Conservation (phyloP, 2,329 filamentous ascomycete genomes). For the Akanthomyces lecanii region DNA sequence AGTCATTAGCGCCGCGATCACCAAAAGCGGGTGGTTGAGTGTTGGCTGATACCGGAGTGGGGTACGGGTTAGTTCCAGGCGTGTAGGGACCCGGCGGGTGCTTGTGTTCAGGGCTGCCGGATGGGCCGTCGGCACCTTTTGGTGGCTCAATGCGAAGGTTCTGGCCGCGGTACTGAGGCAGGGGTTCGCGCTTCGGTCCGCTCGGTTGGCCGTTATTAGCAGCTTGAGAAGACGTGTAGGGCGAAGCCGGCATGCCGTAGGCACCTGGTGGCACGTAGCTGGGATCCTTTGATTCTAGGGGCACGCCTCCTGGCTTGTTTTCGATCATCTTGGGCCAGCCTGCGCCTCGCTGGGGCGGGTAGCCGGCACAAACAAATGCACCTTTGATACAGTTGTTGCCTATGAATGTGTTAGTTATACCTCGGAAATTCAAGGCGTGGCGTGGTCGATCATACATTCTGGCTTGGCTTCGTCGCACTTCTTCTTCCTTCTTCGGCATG, state of each 20-base stretch:
- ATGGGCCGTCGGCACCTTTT: conserved; percentile 47
- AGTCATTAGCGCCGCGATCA: conserved; percentile 53
- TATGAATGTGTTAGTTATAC: conserved; percentile 33
- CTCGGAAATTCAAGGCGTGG: not conserved
- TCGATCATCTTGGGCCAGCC: conserved; percentile 73
- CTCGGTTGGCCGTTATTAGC: conserved; percentile 33
- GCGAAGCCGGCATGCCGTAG: conserved; percentile 50
- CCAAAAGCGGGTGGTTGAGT: conserved; percentile 41
- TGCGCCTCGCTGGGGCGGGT: conserved; percentile 71
- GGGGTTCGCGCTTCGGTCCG: conserved; percentile 48
- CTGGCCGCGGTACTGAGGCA: conserved; percentile 59
- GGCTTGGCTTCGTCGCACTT: conserved; percentile 96
- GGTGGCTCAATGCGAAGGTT: conserved; percentile 60
- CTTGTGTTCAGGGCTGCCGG: conserved; percentile 55
- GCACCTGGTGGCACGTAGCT: conserved; percentile 58
- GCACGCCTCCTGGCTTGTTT: conserved; percentile 62
- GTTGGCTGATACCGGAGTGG: conserved; percentile 59
- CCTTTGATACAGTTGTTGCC: conserved; percentile 88
- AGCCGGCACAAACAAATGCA: conserved; percentile 87
- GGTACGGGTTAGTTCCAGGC: conserved; percentile 49
- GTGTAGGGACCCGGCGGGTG: conserved; percentile 55
- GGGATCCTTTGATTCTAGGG: conserved; percentile 78
- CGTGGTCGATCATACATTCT: conserved; percentile 63
- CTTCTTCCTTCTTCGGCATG: conserved; percentile 89
- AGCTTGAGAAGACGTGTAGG: conserved; percentile 33